Percentiles rank a stretch among this genome's conserved stretches.
These are phyloP conservation scores for Apiospora hydei DNA, from an alignment of 2,329 filamentous ascomycete genomes.

Conservation along the genomic window DNA sequence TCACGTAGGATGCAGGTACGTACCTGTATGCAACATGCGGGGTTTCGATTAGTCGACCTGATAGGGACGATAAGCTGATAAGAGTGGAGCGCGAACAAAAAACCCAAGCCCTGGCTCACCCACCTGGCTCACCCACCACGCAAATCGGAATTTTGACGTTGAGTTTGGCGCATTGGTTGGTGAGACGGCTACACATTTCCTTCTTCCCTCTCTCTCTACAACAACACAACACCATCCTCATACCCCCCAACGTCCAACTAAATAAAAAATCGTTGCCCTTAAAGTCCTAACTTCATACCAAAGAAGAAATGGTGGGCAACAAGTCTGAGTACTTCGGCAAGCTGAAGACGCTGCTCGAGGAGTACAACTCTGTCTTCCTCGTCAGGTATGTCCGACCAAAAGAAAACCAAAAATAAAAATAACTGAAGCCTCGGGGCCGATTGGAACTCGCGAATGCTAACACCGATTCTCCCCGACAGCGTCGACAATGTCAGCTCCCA, in stretches of 20 bases:
- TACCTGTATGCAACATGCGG: neutral
- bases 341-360: conserved; percentile 96
- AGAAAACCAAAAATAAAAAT: neutral
- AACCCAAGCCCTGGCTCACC: conserved; percentile 16
- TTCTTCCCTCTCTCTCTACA: conserved; percentile 12
- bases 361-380: conserved; percentile 98
- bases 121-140: too few relatives aligned
- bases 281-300: conserved; percentile 43
- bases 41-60: neutral
- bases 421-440: neutral
- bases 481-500: conserved; percentile 99
- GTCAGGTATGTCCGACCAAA: conserved; percentile 58
- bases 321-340: conserved; percentile 97
- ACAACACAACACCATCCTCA: conserved; percentile 21
- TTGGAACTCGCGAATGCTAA: neutral
- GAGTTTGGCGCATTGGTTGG: conserved; percentile 6
- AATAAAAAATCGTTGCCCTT: conserved; percentile 27
- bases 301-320: conserved; percentile 99
- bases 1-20: neutral
- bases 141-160: conserved; percentile 20
- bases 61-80: neutral
- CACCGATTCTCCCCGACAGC: conserved; percentile 29
- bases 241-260: conserved; percentile 18
- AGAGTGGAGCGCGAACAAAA: conserved; percentile 10
- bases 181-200: conserved; percentile 14